Evolutionary conservation across 257 asterid species (phyloP).

Genomic region (Solanum peruvianum): DNA sequence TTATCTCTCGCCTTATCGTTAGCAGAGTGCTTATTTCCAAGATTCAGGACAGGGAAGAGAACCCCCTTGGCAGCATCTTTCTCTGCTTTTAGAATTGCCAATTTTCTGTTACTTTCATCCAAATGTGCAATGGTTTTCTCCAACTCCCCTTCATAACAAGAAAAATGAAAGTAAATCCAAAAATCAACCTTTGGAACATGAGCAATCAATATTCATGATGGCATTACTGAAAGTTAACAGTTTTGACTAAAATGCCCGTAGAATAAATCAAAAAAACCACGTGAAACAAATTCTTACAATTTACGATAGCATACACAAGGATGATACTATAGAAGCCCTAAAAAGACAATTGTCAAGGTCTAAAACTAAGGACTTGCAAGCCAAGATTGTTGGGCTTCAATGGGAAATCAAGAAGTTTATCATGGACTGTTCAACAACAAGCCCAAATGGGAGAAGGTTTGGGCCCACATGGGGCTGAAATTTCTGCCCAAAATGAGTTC

Average conservation of each 20-base stretch:
- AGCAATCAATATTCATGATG: not conserved
- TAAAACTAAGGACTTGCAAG: not conserved
- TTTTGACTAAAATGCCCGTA: not conserved
- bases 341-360: not conserved
- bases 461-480: not conserved
- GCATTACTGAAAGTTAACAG: not conserved
- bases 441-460: not conserved
- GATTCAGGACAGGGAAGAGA: conserved; percentile 34
- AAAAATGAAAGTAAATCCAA: not conserved
- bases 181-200: not conserved
- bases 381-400: not conserved
- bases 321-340: not conserved
- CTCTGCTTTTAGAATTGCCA: conserved; percentile 66
- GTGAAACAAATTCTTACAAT: not conserved
- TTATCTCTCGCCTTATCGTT: conserved; percentile 56
- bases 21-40: conserved; percentile 38
- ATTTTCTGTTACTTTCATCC: conserved; percentile 65
- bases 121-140: conserved; percentile 50
- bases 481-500: not conserved
- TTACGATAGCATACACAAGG: not conserved
- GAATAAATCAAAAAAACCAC: not conserved
- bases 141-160: conserved; percentile 59
- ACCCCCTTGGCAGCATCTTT: conserved; percentile 53
- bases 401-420: not conserved
- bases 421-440: not conserved